Evolutionary conservation across 2,329 filamentous ascomycete genomes (phyloP).

Genomic region (Fusarium sp.): DNA sequence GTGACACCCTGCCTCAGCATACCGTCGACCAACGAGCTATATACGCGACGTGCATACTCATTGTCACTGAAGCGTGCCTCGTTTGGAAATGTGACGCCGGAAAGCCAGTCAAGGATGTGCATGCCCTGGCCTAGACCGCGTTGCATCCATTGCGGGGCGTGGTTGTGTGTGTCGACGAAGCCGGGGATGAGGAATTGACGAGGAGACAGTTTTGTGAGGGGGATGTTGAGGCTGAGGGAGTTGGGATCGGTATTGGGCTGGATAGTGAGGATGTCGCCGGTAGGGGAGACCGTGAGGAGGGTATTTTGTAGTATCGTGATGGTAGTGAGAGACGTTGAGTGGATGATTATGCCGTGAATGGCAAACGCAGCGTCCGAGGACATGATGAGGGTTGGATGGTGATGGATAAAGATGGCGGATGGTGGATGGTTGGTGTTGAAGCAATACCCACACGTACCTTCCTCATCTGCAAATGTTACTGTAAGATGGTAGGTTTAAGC

Average conservation of each 20-base stretch:
- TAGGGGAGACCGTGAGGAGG: slow-evolving; percentile 46
- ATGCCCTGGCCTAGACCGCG: slow-evolving; percentile 61
- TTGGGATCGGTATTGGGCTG: slow-evolving; percentile 21
- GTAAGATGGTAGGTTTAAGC: too few relatives aligned
- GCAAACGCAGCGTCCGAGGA: slow-evolving; percentile 17
- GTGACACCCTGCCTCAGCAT: slow-evolving; percentile 72
- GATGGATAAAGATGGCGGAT: too few relatives aligned
- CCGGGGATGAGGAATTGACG: slow-evolving; percentile 68
- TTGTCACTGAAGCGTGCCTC: slow-evolving; percentile 69
- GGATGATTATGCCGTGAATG: slow-evolving; percentile 57
- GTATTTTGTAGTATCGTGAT: slow-evolving; percentile 55
- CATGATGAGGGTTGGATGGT: not conserved
- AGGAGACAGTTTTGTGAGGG: slow-evolving; percentile 45
- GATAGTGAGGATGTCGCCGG: slow-evolving; percentile 44
- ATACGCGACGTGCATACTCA: slow-evolving; percentile 63
- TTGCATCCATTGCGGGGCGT: slow-evolving; percentile 68
- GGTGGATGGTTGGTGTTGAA: too few relatives aligned
- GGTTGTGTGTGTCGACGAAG: slow-evolving; percentile 75
- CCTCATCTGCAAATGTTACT: too few relatives aligned
- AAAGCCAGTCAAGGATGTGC: slow-evolving; percentile 71
- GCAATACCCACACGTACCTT: too few relatives aligned
- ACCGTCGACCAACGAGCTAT: slow-evolving; percentile 63
- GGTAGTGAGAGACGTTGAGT: slow-evolving; percentile 50
- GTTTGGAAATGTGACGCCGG: slow-evolving; percentile 68
- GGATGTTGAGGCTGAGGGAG: slow-evolving; percentile 14